Conservation (phyloP, 768 basidiomycete species). For the Exsudoporus frostii region DNA sequence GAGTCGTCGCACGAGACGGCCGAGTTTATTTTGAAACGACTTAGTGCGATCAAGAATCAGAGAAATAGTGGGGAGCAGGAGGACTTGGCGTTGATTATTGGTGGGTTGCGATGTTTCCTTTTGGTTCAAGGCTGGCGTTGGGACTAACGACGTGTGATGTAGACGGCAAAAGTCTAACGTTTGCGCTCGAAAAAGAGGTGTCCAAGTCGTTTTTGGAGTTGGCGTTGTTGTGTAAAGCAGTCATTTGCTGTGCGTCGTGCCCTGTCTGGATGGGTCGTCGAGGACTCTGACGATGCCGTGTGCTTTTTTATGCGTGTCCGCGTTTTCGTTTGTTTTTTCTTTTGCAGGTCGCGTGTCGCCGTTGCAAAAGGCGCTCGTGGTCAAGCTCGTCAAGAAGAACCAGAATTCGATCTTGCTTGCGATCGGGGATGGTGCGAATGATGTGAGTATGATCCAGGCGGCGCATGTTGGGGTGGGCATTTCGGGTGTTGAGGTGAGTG, state of each 20-base stretch:
- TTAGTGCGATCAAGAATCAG: slow-evolving; percentile 92
- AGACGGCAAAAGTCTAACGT: slow-evolving; percentile 95
- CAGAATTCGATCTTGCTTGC: slow-evolving; percentile 90
- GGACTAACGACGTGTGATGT: not conserved
- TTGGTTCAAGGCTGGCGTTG: not conserved
- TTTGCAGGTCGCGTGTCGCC: slow-evolving; percentile 86
- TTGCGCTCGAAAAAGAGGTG: slow-evolving; percentile 89
- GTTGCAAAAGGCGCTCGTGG: slow-evolving; percentile 94
- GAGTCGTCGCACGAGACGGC: slow-evolving; percentile 76
- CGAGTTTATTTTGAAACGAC: slow-evolving; percentile 83
- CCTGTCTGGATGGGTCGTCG: no score
- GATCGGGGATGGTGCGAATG: slow-evolving; percentile 97
- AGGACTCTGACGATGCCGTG: not conserved
- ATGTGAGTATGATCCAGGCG: slow-evolving; percentile 99
- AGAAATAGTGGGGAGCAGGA: slow-evolving; percentile 88
- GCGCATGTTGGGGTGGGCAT: slow-evolving; percentile 98
- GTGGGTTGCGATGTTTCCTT: slow-evolving; percentile 40
- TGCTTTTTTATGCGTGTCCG: no score
- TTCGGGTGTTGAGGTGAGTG: slow-evolving; percentile 86
- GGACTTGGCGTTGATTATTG: slow-evolving; percentile 92
- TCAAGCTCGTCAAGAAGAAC: slow-evolving; percentile 98
- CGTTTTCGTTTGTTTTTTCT: not conserved
- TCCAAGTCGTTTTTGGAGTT: slow-evolving; percentile 90
- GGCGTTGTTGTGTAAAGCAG: slow-evolving; percentile 97
- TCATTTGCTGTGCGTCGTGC: slow-evolving; percentile 81